Evolutionary conservation across 108 stramenopile species (phyloP), one percentile per base, ranked within the genome.

Genomic region (Discostella stelligeroides): DNA sequence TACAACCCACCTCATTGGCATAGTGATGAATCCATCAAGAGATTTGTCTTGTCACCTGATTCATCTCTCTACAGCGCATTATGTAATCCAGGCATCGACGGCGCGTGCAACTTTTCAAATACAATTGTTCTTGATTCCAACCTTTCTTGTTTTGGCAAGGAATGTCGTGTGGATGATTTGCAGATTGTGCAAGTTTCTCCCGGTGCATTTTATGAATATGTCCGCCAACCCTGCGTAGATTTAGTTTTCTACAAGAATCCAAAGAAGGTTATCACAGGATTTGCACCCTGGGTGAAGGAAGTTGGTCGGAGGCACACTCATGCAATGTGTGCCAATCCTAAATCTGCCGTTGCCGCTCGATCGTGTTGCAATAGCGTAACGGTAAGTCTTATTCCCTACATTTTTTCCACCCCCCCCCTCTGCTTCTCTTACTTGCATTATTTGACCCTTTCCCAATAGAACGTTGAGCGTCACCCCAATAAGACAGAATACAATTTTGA

Each of bases 151-250:
- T 54, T 25, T 47, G 86, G 78, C 30, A 63, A 48, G 14, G 87
- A 88, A 66, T 92, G 88, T 63, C 63, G 75, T 23, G 54, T 92
- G 23, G 82, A 89, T 48, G 79, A 67, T 21, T 29, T 85, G 50
- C 40, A 79, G 4, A 54, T 74, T 1, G 75, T 89, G 7, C 64
- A 88, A 60, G 82, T 89, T 9, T 59, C 57, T 12, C 73, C 65
- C 24, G 84, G 80, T 39, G 56, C 84, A 4, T 85, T 78, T 50
- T 91, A 82, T 46, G 90, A 91, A 68, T 89, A 92, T 51, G 65
- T 87, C 38, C 73, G 72, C 1, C 81, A 79, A 7, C 78, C 85
- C 0, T 89, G 88, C 60, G 83, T 86, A 7, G 45, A 86, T 7
- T 70, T 77, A 39, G 54, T 75, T 23, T 91, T 88, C 41, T 83